Evolutionary conservation across 1,284 basidiomycete genomes (phyloP).

Genomic region (Termitomyces sp.): DNA sequence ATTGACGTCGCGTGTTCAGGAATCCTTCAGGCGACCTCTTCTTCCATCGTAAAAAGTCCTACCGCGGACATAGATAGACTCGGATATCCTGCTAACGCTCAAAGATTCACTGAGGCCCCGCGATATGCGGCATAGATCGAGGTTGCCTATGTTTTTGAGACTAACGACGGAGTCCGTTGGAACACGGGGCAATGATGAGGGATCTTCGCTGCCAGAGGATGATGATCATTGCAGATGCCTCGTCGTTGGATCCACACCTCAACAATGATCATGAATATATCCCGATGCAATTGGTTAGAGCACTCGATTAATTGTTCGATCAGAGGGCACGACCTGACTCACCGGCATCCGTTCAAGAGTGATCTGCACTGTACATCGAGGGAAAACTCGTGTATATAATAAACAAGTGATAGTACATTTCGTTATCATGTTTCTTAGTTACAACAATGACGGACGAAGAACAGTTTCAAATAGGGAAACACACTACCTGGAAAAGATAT

Average conservation of each 20-base stretch:
- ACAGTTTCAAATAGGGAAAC: background rate
- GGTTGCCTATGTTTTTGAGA: background rate
- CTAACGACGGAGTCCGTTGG: background rate
- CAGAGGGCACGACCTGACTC: background rate
- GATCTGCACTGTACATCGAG: constrained; percentile 1
- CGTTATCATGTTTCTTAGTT: constrained; percentile 5
- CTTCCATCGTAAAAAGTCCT: background rate
- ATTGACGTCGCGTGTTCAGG: background rate
- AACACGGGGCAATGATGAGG: background rate
- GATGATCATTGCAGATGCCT: constrained; percentile 2
- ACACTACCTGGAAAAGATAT: background rate
- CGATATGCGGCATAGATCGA: background rate
- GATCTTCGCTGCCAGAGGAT: constrained; percentile 13
- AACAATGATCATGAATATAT: background rate
- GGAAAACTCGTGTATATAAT: constrained; percentile 9
- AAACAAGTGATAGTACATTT: constrained; percentile 10
- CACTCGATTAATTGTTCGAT: background rate
- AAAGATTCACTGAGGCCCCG: background rate
- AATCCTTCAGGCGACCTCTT: background rate
- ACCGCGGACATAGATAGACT: background rate
- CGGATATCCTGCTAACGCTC: background rate
- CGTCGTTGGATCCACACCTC: constrained; percentile 10
- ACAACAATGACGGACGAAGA: background rate
- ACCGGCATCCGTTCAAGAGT: background rate
- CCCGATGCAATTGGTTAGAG: background rate